Percentiles rank a stretch among this genome's conserved stretches.
Conservation (phyloP, 352 stramenopile species). For the Pythium utonaiense region DNA sequence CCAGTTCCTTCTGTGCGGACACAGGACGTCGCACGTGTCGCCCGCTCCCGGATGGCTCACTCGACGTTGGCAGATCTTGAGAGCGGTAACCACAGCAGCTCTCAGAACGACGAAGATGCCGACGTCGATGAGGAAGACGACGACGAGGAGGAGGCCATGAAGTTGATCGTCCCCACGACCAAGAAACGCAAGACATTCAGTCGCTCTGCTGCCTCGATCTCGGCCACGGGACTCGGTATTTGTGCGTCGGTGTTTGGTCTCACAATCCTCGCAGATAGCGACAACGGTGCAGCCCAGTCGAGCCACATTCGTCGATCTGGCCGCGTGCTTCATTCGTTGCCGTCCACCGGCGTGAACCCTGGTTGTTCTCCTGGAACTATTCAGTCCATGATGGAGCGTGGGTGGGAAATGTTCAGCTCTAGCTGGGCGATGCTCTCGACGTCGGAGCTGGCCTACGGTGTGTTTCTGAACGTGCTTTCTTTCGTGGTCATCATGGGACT, state of each 20-base stretch:
- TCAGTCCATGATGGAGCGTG: conserved; percentile 29
- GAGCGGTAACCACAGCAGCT: conserved; percentile 21
- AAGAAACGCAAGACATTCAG: conserved; percentile 26
- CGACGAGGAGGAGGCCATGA: conserved; percentile 11
- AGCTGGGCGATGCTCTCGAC: conserved; percentile 51
- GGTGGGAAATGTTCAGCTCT: conserved; percentile 32
- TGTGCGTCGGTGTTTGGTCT: conserved; percentile 79
- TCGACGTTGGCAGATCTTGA: conserved; percentile 25
- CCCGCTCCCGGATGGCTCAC: conserved; percentile 18
- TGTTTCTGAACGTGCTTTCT: conserved; percentile 70
- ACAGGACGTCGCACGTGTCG: conserved; percentile 6
- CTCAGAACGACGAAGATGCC: conserved; percentile 13
- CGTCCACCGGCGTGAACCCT: conserved; percentile 22
- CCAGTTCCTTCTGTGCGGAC: conserved; percentile 26
- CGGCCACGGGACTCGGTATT: conserved; percentile 54
- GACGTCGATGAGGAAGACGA: conserved; percentile 33
- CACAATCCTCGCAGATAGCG: conserved; percentile 60
- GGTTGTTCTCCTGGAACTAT: conserved; percentile 32
- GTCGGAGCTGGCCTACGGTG: conserved; percentile 59
- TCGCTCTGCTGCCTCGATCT: conserved; percentile 32
- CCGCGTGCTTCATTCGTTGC: conserved; percentile 60
- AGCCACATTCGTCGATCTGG: conserved; percentile 49
- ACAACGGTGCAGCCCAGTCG: conserved; percentile 30
- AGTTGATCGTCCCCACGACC: conserved; percentile 26
- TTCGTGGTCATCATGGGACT: conserved; percentile 63